phyloP scores from a whole-genome alignment of 176 grass and related monocot genomes.

The Oryza meyeriana region DNA sequence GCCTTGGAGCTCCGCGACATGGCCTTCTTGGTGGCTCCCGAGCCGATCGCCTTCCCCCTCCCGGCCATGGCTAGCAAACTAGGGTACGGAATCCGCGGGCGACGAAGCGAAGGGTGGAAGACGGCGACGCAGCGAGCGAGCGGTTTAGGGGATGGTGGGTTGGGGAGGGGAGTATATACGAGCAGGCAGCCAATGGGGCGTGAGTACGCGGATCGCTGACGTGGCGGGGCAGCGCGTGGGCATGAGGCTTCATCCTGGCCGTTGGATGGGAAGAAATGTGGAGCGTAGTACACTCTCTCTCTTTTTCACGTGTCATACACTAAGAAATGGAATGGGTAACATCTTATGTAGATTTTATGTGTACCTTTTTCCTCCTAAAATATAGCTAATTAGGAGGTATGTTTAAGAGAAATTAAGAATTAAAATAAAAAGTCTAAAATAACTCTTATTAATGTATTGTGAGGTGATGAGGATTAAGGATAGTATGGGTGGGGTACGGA shows the following conservation, averaged over 20 bases:
- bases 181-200: slow-evolving; percentile 11
- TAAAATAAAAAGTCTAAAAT: too few relatives aligned
- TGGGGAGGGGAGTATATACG: slow-evolving; percentile 17
- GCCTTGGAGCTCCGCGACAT: slow-evolving; percentile 91
- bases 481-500: too few relatives aligned
- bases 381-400: too few relatives aligned
- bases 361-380: too few relatives aligned
- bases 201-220: slow-evolving; percentile 41
- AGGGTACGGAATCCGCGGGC: not conserved
- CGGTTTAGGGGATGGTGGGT: not conserved
- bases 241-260: not conserved
- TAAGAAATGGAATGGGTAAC: too few relatives aligned
- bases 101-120: not conserved
- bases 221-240: not conserved
- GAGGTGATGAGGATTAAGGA: too few relatives aligned
- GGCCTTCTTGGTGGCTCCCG: slow-evolving; percentile 74
- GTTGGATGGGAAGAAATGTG: slow-evolving; percentile 23
- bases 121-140: not conserved
- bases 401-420: too few relatives aligned
- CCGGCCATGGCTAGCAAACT: slow-evolving; percentile 59
- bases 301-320: too few relatives aligned
- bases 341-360: too few relatives aligned
- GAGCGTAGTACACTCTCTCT: too few relatives aligned
- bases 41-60: slow-evolving; percentile 88
- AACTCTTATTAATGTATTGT: too few relatives aligned